Base-by-base conservation (phyloP, 192 early-diverging fungal genomes). In the Mortierella alpina region DNA sequence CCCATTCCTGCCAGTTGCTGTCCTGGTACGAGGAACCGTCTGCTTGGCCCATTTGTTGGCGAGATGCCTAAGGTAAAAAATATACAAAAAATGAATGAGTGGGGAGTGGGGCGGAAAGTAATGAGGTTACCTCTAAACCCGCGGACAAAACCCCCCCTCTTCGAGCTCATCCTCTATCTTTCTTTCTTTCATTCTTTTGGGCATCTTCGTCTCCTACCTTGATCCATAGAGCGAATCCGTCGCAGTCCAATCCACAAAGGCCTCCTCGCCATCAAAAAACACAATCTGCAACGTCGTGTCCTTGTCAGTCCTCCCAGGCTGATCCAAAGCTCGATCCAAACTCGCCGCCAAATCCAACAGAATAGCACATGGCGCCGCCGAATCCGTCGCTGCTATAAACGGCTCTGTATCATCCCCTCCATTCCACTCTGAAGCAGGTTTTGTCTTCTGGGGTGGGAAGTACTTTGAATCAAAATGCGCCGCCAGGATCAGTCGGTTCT, bases 231-330 rank as follows among this genome's bases (percentile, higher is more conserved):
- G 82, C 15, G 97, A 98, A 84, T 98, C 96, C 0, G 81, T 88
- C 8, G 22, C 66, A 5, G 89, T 85, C 96, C 96, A 97, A 4
- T 86, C 70, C 18, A 60, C 68, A 76, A 95, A 95, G 6, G 97
- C 95, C 74, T 99, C 97, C 66, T 99, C 97, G 42, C 97, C 97
- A 78, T 99, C 97, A 82, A 99, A 98, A 67, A 99, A 99, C 23
- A 99, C 88, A n/a, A 99, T 60, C 81, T 99, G 97, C 54, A 98
- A 51, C 10, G 92, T 93, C 0, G 87, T 82, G 44, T 90, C 86
- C 46, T 69, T 23, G 42, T 82, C 75, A 1, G 59, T 59, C 58
- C 79, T 64, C 4, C 62, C 52, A 53, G 82, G 79, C 22, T 75
- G 66, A 47, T 90, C 86, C 14, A 97, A 73, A 7, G 84, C 82